phyloP scores from a whole-genome alignment of 306 rosid species.

The Trifolium repens region DNA sequence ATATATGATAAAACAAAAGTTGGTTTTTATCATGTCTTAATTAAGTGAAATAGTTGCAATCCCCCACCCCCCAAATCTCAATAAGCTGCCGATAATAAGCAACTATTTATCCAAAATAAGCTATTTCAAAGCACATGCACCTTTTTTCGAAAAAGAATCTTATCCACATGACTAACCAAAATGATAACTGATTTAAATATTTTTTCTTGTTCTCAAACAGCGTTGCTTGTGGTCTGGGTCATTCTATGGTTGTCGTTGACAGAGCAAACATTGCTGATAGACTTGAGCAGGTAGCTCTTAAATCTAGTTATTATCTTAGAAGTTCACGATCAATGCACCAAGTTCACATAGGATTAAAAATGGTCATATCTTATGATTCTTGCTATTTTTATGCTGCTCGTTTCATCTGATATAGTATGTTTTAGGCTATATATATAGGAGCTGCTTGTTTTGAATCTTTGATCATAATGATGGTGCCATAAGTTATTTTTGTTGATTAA shows the following conservation, averaged over 20 bases:
- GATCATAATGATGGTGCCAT: not conserved
- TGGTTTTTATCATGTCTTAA: not conserved
- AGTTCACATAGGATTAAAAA: slow-evolving; percentile 4
- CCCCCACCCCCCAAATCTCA: not conserved
- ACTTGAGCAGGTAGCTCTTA: slow-evolving; percentile 77
- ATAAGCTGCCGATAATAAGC: not conserved
- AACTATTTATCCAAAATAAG: not conserved
- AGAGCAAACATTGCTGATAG: slow-evolving; percentile 71
- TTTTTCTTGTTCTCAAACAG: slow-evolving; percentile 53
- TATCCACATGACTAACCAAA: not conserved
- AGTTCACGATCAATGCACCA: not conserved
- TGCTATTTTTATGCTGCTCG: not conserved
- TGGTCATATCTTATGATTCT: not conserved
- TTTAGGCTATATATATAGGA: not conserved
- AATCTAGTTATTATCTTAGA: not conserved
- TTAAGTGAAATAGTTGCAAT: not conserved
- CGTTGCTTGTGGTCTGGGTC: slow-evolving; percentile 90
- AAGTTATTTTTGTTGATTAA: not conserved
- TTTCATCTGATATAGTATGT: not conserved
- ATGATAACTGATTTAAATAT: slow-evolving; percentile 20
- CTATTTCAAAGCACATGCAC: not conserved
- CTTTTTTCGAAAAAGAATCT: not conserved
- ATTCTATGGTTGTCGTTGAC: slow-evolving; percentile 91
- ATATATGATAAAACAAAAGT: not conserved
- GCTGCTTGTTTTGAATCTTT: not conserved